Evolutionary conservation across 2,329 filamentous ascomycete genomes (phyloP).

Genomic region (Coniella vitis): DNA sequence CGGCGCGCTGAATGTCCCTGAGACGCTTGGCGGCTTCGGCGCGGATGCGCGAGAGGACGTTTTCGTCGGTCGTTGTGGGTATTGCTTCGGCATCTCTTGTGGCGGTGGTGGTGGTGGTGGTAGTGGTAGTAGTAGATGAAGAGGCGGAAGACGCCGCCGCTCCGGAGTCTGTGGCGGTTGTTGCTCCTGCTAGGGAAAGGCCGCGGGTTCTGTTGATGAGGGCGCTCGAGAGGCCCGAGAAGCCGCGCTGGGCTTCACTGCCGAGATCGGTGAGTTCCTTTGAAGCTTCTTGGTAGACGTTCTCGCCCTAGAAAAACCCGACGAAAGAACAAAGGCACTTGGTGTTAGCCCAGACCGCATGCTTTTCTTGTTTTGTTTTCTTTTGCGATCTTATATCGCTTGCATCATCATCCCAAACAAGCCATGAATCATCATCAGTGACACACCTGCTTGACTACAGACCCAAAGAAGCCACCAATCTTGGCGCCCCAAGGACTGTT

Average conservation of each 20-base stretch:
- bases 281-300: conserved; percentile 75
- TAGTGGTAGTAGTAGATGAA: conserved; percentile 23
- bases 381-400: conserved; percentile 15
- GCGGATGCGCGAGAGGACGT: conserved; percentile 70
- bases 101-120: conserved; percentile 38
- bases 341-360: background rate
- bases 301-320: conserved; percentile 54
- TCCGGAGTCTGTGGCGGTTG: conserved; percentile 22
- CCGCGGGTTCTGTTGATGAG: conserved; percentile 68
- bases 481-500: conserved; percentile 84
- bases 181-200: conserved; percentile 50
- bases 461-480: conserved; percentile 83
- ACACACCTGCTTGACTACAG: conserved; percentile 80
- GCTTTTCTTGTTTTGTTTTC: background rate
- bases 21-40: conserved; percentile 74
- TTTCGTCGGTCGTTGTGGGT: conserved; percentile 40
- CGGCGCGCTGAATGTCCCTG: conserved; percentile 83
- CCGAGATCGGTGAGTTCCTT: conserved; percentile 77
- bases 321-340: too few relatives aligned
- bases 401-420: conserved; percentile 11
- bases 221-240: conserved; percentile 61
- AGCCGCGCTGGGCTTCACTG: conserved; percentile 74
- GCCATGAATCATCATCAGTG: too few relatives aligned
- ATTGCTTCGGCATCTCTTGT: conserved; percentile 29
- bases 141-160: conserved; percentile 21